phyloP scores from a whole-genome alignment of 345 rosid genomes.

The Gossypium raimondii region DNA sequence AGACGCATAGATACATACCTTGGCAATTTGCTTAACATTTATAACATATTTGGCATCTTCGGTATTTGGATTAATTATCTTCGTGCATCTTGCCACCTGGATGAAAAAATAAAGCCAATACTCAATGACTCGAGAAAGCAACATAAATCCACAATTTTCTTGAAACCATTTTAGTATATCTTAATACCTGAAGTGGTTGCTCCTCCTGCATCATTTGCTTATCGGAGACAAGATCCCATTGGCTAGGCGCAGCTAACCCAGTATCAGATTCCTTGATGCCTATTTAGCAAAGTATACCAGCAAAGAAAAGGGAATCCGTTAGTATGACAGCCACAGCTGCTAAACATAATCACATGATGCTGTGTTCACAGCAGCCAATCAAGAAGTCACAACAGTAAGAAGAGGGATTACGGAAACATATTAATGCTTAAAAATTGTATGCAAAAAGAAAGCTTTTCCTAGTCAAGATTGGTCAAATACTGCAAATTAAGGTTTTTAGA shows the following conservation, averaged over 20 bases:
- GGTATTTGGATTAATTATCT: slow-evolving; percentile 89
- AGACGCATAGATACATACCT: slow-evolving; percentile 36
- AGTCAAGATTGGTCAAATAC: neutral
- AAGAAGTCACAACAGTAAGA: neutral
- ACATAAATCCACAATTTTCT: neutral
- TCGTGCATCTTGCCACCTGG: slow-evolving; percentile 95
- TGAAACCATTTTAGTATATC: neutral
- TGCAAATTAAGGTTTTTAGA: neutral
- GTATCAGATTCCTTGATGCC: slow-evolving; percentile 98
- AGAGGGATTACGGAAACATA: neutral
- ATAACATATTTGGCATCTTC: slow-evolving; percentile 96
- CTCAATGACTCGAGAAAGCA: neutral
- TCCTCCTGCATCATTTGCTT: slow-evolving; percentile 99
- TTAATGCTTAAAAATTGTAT: neutral
- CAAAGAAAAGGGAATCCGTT: neutral
- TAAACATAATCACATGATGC: neutral
- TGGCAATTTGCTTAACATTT: slow-evolving; percentile 95
- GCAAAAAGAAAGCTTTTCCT: neutral
- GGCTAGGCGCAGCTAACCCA: slow-evolving; percentile 94
- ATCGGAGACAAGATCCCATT: slow-evolving; percentile 99
- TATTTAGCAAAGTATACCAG: slow-evolving; percentile 15
- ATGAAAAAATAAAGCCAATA: neutral
- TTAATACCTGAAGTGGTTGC: slow-evolving; percentile 78
- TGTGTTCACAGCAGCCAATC: neutral
- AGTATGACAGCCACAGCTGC: neutral